Conservation (phyloP, 148 eudicot species). For the Drosera capensis region DNA sequence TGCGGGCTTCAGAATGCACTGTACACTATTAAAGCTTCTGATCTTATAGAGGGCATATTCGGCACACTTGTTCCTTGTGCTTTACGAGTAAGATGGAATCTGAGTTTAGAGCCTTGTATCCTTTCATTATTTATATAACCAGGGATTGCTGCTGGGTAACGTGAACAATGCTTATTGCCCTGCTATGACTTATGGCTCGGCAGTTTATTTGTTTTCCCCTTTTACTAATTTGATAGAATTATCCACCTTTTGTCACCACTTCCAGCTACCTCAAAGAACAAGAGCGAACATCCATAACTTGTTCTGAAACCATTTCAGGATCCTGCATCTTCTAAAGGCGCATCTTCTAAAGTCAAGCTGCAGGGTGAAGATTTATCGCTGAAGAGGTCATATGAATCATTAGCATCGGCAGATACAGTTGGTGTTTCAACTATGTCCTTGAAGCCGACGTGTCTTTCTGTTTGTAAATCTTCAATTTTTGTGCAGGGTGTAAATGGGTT, state of each 20-base stretch:
- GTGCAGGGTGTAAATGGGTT: constrained; percentile 25
- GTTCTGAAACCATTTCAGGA: constrained; percentile 31
- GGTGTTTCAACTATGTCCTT: constrained; percentile 6
- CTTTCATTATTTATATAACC: not conserved
- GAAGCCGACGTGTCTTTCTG: not conserved
- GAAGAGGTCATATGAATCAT: constrained; percentile 40
- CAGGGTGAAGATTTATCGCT: constrained; percentile 19
- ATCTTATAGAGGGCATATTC: constrained; percentile 53
- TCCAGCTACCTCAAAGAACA: not conserved
- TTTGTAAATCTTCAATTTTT: constrained; percentile 6
- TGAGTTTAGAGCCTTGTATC: not conserved
- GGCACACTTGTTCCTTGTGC: constrained; percentile 63
- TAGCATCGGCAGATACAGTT: constrained; percentile 39
- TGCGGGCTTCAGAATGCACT: constrained; percentile 74
- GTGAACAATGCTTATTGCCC: not conserved
- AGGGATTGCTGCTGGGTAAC: not conserved
- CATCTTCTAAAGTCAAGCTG: no score
- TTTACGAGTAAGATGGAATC: constrained; percentile 31
- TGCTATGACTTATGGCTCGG: no score
- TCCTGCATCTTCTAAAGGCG: constrained; percentile 35
- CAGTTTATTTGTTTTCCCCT: no score
- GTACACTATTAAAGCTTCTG: constrained; percentile 71
- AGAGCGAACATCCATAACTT: not conserved
- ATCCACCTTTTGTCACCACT: no score
- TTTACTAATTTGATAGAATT: no score